Base-by-base conservation (phyloP, 23 red algal genomes). In the Gracilariopsis chorda region DNA sequence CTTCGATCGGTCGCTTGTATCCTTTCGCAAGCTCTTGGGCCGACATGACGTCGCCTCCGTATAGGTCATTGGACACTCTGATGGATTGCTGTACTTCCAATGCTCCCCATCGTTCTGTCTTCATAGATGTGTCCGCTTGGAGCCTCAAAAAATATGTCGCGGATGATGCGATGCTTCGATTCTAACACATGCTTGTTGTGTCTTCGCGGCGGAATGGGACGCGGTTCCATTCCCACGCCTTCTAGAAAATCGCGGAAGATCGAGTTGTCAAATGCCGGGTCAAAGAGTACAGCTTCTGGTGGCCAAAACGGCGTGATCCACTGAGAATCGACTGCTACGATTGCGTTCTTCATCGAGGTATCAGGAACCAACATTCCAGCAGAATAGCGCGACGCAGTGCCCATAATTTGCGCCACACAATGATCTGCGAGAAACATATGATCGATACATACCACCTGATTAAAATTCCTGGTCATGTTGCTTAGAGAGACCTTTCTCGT, bases 251-350 rank as follows among this genome's bases (percentile, higher is more conserved):
- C 4, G 13, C 6, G 11, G 33, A 82, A 82, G 48, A 35, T 59
- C 2, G 19, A 3, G 41, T 71, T 87, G n/a, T 74, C 11, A 17
- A 76, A 87, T 8, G 83, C 83, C 14, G 68, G 62, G 45, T 87
- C 83, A 40, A 43, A 74, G 16, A 87, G 83, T 9, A 87, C 64
- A 52, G 41, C 16, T 27, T 30, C 7, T 10, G 83, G 83, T 28
- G 25, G 37, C 59, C 83, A 87, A 45, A 40, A 43, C 29, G 55
- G 59, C 25, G 56, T 48, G n/a, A 69, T 39, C 55, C 58, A 86
- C 3, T 71, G 1, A 41, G 83, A 29, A 3, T 87, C 59, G 43
- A 87, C 72, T 42, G 25, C 47, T 1, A 34, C 6, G 20, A 86
- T 40, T 20, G 60, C 48, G 5, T 4, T 7, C 8, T 36, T 2